Evolutionary conservation across 176 grass and related monocot genomes (phyloP).

Genomic region (Paspalum vaginatum): DNA sequence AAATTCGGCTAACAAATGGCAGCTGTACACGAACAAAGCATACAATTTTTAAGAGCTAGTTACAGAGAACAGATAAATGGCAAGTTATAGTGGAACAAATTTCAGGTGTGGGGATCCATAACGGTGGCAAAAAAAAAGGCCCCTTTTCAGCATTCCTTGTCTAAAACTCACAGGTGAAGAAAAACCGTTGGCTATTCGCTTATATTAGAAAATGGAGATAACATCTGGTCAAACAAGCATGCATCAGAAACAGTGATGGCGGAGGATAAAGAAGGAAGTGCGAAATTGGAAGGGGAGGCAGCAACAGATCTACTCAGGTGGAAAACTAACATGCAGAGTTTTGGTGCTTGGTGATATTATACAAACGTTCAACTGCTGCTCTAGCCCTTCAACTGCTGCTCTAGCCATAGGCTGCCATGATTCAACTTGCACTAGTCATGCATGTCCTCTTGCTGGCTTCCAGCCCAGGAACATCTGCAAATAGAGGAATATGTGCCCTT

Average conservation of each 20-base stretch:
- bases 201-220: too few species aligned
- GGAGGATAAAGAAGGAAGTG: conserved; percentile 1
- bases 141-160: too few species aligned
- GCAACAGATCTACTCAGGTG: conserved; percentile 5
- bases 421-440: neutral
- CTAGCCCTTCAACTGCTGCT: neutral
- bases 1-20: neutral
- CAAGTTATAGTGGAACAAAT: too few species aligned
- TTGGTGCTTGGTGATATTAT: neutral
- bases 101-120: too few species aligned
- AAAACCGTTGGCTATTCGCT: too few species aligned
- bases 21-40: neutral
- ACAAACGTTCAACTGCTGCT: neutral
- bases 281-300: neutral
- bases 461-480: neutral
- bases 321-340: neutral
- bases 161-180: too few species aligned
- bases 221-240: neutral
- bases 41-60: too few species aligned
- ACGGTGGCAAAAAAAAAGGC: too few species aligned
- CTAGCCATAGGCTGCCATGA: neutral
- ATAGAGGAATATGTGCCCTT: neutral
- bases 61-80: too few species aligned
- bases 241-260: neutral
- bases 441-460: neutral